Conservation (phyloP, 1,284 basidiomycete genomes). For the Puccinia coronata region DNA sequence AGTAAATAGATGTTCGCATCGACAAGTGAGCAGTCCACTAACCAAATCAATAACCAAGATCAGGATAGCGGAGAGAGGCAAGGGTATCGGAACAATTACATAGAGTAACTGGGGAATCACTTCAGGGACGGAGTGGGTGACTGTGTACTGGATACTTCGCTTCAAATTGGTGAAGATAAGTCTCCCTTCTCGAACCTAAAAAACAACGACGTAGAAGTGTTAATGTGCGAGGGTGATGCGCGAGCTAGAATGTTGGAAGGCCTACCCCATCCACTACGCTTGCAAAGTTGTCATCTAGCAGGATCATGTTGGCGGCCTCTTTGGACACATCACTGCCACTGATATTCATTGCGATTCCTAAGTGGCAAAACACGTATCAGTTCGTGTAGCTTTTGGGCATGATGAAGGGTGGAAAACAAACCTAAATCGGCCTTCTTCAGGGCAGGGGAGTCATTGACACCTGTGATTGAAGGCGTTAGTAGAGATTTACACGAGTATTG, state of each 20-base stretch:
- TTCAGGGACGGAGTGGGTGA: slow-evolving; percentile 70
- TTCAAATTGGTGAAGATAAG: slow-evolving; percentile 71
- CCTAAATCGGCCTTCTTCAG: slow-evolving; percentile 69
- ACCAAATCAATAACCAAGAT: slow-evolving; percentile 69
- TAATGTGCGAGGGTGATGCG: background rate
- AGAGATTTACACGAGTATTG: background rate
- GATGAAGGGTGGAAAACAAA: background rate
- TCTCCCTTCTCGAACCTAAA: slow-evolving; percentile 64
- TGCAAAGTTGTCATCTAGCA: slow-evolving; percentile 65
- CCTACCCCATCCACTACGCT: slow-evolving; percentile 70
- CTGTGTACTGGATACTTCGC: slow-evolving; percentile 70
- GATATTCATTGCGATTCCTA: slow-evolving; percentile 72
- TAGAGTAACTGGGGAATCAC: slow-evolving; percentile 63
- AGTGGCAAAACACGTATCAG: background rate
- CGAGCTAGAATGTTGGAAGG: background rate
- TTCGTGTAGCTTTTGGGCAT: background rate
- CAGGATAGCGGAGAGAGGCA: slow-evolving; percentile 69
- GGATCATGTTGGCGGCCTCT: slow-evolving; percentile 73
- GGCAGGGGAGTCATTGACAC: slow-evolving; percentile 71
- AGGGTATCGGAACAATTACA: slow-evolving; percentile 67
- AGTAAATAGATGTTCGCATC: background rate
- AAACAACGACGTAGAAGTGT: background rate
- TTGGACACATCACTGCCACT: slow-evolving; percentile 73
- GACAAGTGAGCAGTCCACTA: background rate
- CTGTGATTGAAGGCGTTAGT: slow-evolving; percentile 62